These are phyloP conservation scores for Nicotiana tabacum DNA, from an alignment of 257 asterid genomes.

Conservation along the genomic window DNA sequence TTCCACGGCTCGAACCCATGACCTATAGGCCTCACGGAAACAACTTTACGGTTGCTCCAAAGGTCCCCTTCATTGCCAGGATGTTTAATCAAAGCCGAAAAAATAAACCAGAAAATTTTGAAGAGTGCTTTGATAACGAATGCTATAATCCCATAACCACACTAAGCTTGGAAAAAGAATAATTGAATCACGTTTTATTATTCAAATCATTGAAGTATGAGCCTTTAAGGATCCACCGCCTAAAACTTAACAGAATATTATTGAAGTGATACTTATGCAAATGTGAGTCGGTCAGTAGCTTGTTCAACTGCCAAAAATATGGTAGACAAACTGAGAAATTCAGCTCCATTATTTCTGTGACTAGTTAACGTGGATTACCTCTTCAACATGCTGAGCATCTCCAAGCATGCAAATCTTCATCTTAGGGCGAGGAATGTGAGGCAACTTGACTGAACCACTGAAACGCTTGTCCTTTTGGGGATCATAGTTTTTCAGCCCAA, in stretches of 20 bases:
- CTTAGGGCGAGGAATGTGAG: constrained; percentile 12
- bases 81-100: background rate
- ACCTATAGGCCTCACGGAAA: no score
- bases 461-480: constrained; percentile 12
- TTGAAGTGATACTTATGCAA: background rate
- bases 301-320: background rate
- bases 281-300: background rate
- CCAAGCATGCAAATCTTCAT: constrained; percentile 12
- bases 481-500: constrained; percentile 10
- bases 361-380: background rate
- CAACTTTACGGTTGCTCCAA: no score
- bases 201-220: background rate
- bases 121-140: background rate
- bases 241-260: background rate
- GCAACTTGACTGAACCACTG: constrained; percentile 12
- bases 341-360: background rate
- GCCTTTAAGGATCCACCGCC: background rate
- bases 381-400: constrained; percentile 8
- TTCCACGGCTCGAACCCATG: no score
- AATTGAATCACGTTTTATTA: background rate
- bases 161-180: background rate
- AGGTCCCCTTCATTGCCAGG: no score
- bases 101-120: background rate
- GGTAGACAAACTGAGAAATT: no score
- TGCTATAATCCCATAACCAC: background rate